Conservation (phyloP, 768 basidiomycete genomes). For the Tulasnella sp. region DNA sequence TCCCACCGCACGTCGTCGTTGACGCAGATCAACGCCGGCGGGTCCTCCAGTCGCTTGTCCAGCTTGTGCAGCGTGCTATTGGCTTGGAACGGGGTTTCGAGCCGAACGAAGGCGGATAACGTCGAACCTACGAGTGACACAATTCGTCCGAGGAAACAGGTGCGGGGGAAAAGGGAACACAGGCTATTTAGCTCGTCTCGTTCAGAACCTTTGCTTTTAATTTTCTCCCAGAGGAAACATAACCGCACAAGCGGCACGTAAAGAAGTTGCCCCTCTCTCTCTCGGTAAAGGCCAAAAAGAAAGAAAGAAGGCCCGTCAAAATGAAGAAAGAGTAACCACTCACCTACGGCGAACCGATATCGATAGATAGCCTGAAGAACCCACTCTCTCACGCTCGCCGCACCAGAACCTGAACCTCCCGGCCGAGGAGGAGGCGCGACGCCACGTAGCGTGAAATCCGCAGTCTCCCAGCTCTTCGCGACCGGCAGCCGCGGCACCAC, state of each 20-base stretch:
- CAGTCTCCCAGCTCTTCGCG: conserved; percentile 14
- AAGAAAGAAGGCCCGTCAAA: too few species aligned
- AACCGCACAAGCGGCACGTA: too few species aligned
- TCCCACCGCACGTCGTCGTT: conserved; percentile 18
- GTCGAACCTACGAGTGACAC: background rate
- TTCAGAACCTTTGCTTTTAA: too few species aligned
- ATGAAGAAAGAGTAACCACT: too few species aligned
- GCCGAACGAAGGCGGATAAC: conserved; percentile 4
- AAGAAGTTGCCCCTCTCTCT: too few species aligned
- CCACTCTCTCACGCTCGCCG: conserved; percentile 8
- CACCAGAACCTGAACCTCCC: too few species aligned
- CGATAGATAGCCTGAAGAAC: conserved; percentile 3
- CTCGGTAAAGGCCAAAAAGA: too few species aligned
- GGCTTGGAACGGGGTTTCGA: background rate
- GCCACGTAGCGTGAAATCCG: conserved; percentile 11
- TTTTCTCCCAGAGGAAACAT: too few species aligned
- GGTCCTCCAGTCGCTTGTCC: background rate
- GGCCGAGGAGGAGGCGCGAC: too few species aligned
- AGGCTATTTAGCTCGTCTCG: too few species aligned
- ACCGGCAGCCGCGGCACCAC: conserved; percentile 16
- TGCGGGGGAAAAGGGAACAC: background rate
- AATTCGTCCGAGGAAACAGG: background rate
- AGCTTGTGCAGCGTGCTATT: background rate
- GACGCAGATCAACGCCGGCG: conserved; percentile 12
- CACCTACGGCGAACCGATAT: conserved; percentile 16